These are phyloP conservation scores for Penicillium cataractarum DNA, from an alignment of 495 filamentous ascomycete genomes.

Conservation along the genomic window DNA sequence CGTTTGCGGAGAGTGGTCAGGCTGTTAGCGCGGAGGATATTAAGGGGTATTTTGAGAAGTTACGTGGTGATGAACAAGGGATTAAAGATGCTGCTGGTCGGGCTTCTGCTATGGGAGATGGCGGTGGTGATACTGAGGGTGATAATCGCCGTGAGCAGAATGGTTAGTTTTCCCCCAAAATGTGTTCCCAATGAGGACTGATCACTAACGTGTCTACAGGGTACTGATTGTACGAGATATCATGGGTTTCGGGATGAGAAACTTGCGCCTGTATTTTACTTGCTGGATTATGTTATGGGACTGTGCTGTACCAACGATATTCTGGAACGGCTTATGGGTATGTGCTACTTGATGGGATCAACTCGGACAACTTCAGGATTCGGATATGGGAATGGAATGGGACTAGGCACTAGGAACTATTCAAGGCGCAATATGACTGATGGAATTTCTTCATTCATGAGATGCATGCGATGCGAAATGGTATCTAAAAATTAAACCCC, in stretches of 20 bases:
- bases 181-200: not conserved
- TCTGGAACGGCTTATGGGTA: not conserved
- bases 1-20: conserved; percentile 88
- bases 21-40: conserved; percentile 92
- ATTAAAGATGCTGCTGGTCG: conserved; percentile 51
- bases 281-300: not conserved
- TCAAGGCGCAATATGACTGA: conserved; percentile 13
- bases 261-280: not conserved
- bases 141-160: conserved; percentile 41
- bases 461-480: conserved; percentile 5
- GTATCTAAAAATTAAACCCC: conserved; percentile 11
- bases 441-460: not conserved
- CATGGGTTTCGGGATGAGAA: not conserved
- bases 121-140: conserved; percentile 24
- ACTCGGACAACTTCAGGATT: not conserved
- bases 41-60: conserved; percentile 90
- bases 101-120: conserved; percentile 30
- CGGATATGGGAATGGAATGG: not conserved
- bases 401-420: not conserved
- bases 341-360: conserved; percentile 3
- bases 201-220: conserved; percentile 2
- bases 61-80: conserved; percentile 79
- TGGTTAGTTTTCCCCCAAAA: conserved; percentile 29
- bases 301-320: not conserved
- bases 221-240: conserved; percentile 7